Percentiles rank a stretch among this genome's conserved stretches.
These are phyloP conservation scores for Ogataea siamensis DNA, from an alignment of 805 yeast genomes.

Conservation along the genomic window DNA sequence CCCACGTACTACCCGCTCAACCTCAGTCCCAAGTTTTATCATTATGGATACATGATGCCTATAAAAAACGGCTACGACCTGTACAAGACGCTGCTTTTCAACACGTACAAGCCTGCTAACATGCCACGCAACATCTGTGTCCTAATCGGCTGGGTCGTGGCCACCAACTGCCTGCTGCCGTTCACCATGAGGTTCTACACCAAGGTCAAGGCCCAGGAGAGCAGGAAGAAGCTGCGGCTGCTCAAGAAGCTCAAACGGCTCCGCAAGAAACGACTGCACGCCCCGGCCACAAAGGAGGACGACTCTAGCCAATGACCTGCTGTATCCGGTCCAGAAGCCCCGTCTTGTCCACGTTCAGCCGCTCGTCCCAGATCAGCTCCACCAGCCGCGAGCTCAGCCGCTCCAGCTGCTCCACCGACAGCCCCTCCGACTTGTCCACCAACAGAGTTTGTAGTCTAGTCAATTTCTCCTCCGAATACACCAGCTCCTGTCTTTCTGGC, in stretches of 20 bases:
- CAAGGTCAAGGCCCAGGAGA: constrained; percentile 14
- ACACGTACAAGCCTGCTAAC: constrained; percentile 48
- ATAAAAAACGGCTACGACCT: constrained; percentile 58
- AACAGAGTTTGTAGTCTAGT: constrained; percentile 33
- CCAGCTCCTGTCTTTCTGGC: constrained; percentile 25
- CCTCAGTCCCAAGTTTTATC: constrained; percentile 49
- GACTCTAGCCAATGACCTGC: constrained; percentile 18
- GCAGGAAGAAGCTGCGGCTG: constrained; percentile 14
- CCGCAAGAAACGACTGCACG: constrained; percentile 1
- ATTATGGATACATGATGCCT: constrained; percentile 69
- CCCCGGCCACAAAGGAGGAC: too few relatives aligned
- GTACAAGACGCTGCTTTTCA: constrained; percentile 53
- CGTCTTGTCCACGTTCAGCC: constrained; percentile 47
- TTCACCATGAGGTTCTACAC: constrained; percentile 28
- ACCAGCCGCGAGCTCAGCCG: constrained; percentile 64
- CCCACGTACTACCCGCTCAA: constrained; percentile 62
- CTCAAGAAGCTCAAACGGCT: constrained; percentile 16
- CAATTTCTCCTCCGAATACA: constrained; percentile 35
- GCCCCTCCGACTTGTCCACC: constrained; percentile 37
- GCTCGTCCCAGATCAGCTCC: constrained; percentile 69
- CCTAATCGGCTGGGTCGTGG: constrained; percentile 55
- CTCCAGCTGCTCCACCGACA: constrained; percentile 56
- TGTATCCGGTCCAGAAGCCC: constrained; percentile 36
- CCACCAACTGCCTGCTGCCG: constrained; percentile 45
- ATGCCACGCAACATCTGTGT: constrained; percentile 63